Base-by-base conservation (phyloP, 306 rosid species). In the Vigna mungo region DNA sequence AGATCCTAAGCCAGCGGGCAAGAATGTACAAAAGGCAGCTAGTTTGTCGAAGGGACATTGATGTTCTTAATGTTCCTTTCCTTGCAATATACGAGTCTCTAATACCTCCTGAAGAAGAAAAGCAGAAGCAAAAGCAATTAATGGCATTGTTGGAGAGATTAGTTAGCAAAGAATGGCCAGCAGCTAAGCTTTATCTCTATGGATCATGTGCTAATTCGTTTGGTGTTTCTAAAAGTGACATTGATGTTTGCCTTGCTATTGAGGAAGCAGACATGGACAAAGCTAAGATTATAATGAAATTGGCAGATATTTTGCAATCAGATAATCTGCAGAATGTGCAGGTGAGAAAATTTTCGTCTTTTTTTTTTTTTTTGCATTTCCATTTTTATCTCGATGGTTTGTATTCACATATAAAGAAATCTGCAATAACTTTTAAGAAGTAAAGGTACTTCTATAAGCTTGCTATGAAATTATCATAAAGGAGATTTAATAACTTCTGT, bases 201-300 rank as follows among this genome's bases (percentile, higher is more conserved):
- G 99, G 99, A 79, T 95, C 99, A 6, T 92, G 99, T 85, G 99
- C 96, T 21, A 95, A 88, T 86, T 92, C 97, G 10, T 95, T 95
- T 69, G 99, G 92, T 3, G 96, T 95, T 78, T 95, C 97, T 62
- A 92, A 85, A 79, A 95, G 97, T 66, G 99, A 95, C 71, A 82
- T 95, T 80, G 99, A 95, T 85, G 91, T 92, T 78, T 95, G 99
- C 82, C 93, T 95, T 82, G 97, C 87, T 10, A 89, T 92, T 81
- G 90, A 87, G 65, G 93, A 86, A 30, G 79, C 84, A 46, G 87
- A 86, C 30, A n/a, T 88, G 46, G 90, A 92, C 81, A 95, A 95
- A 86, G 80, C 97, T n/a, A 89, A 92, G 85, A 66, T 95, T 74
- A 53, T 95, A 65, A 78, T 88, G 68, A 88, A 82, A 80, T 80